phyloP scores from a whole-genome alignment of 306 rosid species.

The Gastrolobium villosum region DNA sequence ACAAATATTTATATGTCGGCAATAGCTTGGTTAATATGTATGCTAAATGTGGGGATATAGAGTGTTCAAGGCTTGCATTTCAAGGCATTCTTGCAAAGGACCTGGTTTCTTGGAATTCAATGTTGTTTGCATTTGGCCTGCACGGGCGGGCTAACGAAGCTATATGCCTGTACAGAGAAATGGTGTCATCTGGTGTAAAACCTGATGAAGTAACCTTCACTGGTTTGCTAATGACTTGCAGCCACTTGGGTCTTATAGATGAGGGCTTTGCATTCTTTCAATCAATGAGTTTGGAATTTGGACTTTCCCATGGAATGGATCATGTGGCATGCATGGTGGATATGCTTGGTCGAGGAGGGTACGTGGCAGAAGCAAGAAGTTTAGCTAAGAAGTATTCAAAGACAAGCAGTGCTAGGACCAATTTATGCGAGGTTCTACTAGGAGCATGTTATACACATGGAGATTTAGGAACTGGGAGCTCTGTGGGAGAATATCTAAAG shows the following conservation, averaged over 20 bases:
- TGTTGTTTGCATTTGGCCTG: conserved; percentile 78
- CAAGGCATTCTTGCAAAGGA: conserved; percentile 62
- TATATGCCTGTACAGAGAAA: conserved; percentile 59
- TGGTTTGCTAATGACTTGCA: conserved; percentile 83
- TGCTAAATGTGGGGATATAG: conserved; percentile 79
- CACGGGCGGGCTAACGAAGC: conserved; percentile 68
- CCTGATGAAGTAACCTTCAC: conserved; percentile 84
- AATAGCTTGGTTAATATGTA: conserved; percentile 84
- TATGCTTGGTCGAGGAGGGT: conserved; percentile 84
- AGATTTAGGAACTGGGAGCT: conserved; percentile 56
- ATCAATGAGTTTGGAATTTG: conserved; percentile 66
- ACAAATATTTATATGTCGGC: conserved; percentile 60
- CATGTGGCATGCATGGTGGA: conserved; percentile 89
- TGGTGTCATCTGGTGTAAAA: conserved; percentile 64
- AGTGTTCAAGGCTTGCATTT: conserved; percentile 64
- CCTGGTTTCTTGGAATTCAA: conserved; percentile 81
- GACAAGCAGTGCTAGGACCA: conserved; percentile 39
- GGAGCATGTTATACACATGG: conserved; percentile 73
- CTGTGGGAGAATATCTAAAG: conserved; percentile 64
- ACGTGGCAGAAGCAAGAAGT: conserved; percentile 69
- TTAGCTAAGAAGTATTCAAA: conserved; percentile 58
- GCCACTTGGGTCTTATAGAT: conserved; percentile 77
- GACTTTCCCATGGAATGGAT: conserved; percentile 64
- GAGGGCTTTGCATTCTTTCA: conserved; percentile 62
- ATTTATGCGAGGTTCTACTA: conserved; percentile 66